Percentiles rank a stretch among this genome's conserved stretches.
These are phyloP conservation scores for Penicillium crustosum DNA, from an alignment of 2,329 filamentous ascomycete genomes.

Conservation along the genomic window DNA sequence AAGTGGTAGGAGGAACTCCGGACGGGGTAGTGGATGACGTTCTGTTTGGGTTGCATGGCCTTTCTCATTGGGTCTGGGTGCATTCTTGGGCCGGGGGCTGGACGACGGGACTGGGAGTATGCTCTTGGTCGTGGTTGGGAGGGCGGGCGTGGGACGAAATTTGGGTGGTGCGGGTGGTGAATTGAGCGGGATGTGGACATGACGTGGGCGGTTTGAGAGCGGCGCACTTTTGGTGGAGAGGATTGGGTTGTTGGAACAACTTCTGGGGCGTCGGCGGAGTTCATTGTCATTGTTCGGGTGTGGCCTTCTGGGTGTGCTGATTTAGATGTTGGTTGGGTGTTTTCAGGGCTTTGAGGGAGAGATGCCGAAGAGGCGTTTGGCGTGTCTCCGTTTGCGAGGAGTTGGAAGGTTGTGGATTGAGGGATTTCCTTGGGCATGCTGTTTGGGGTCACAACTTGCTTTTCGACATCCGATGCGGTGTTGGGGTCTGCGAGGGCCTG, in stretches of 20 bases:
- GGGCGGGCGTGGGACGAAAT: slow-evolving; percentile 20
- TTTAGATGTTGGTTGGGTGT: not conserved
- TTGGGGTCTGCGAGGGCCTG: slow-evolving; percentile 34
- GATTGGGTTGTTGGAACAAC: slow-evolving; percentile 26
- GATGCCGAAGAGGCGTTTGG: not conserved
- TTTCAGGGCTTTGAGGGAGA: slow-evolving; percentile 3
- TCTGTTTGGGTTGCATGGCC: slow-evolving; percentile 8
- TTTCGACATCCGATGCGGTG: slow-evolving; percentile 29
- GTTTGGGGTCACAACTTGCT: slow-evolving; percentile 24
- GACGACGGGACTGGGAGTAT: slow-evolving; percentile 20
- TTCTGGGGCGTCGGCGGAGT: slow-evolving; percentile 38
- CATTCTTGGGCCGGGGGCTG: slow-evolving; percentile 6
- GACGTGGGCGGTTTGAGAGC: slow-evolving; percentile 25
- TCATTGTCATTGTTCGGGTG: slow-evolving; percentile 32
- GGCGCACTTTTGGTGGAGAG: slow-evolving; percentile 26
- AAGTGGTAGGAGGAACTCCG: slow-evolving; percentile 30
- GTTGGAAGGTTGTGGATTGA: not conserved
- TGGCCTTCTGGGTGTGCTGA: slow-evolving; percentile 10
- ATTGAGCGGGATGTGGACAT: slow-evolving; percentile 20
- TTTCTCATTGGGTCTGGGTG: slow-evolving; percentile 13
- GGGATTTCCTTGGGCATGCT: slow-evolving; percentile 7
- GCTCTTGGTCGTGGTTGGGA: slow-evolving; percentile 13
- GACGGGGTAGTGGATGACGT: slow-evolving; percentile 8
- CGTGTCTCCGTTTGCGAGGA: not conserved
- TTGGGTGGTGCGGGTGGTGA: slow-evolving; percentile 30